phyloP scores from a whole-genome alignment of 768 basidiomycete species.

The Lepiota subincarnata region DNA sequence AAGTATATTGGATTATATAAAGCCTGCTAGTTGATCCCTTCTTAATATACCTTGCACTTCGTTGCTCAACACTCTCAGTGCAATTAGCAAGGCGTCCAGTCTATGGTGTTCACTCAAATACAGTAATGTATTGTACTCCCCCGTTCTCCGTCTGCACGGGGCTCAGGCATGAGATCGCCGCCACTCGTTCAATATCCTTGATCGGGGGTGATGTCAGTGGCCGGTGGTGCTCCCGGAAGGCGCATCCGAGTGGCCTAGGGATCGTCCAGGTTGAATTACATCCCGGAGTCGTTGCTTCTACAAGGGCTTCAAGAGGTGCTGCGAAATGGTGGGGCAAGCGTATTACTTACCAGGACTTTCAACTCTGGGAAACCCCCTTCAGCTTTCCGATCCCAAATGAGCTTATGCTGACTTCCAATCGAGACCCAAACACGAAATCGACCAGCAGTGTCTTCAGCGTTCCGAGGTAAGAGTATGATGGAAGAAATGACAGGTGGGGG shows the following conservation, averaged over 20 bases:
- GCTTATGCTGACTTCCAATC: constrained; percentile 24
- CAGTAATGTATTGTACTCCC: too few species aligned
- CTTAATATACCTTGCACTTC: too few species aligned
- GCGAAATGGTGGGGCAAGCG: neutral
- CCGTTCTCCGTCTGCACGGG: neutral
- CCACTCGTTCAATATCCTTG: neutral
- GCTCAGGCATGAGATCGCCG: too few species aligned
- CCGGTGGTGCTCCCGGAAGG: neutral
- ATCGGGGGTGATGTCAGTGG: constrained; percentile 1
- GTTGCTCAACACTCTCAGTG: neutral
- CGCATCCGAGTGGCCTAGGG: constrained; percentile 72
- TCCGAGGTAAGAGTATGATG: constrained; percentile 71
- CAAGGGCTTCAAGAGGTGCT: neutral
- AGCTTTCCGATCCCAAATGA: constrained; percentile 88
- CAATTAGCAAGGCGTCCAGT: neutral
- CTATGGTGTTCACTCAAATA: too few species aligned
- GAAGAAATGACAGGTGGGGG: constrained; percentile 67
- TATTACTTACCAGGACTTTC: constrained; percentile 60
- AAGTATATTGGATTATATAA: constrained; percentile 10
- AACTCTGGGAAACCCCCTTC: constrained; percentile 93
- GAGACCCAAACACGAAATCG: constrained; percentile 89
- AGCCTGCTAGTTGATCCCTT: constrained; percentile 1
- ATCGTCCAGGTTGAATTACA: constrained; percentile 71
- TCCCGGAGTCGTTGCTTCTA: constrained; percentile 92
- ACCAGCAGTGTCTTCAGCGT: constrained; percentile 79